phyloP scores from a whole-genome alignment of 768 basidiomycete genomes.

The Boletales sp. region DNA sequence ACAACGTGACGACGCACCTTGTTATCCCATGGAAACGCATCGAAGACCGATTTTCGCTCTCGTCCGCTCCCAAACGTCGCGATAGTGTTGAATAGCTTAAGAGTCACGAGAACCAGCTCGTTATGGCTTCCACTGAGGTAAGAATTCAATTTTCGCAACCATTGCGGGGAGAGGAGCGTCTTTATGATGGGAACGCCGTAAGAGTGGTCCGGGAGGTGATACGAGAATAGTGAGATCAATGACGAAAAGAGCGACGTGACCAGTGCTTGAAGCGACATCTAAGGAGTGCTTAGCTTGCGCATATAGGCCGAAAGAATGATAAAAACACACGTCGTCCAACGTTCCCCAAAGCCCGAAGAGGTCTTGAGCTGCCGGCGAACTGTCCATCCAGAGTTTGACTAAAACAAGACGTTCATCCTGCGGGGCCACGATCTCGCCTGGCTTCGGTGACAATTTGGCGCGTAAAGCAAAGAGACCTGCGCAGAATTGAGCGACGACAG shows the following conservation, averaged over 20 bases:
- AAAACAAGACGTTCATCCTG: conserved; percentile 61
- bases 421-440: conserved; percentile 46
- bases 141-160: conserved; percentile 54
- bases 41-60: conserved; percentile 59
- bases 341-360: conserved; percentile 63
- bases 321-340: conserved; percentile 43
- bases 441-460: conserved; percentile 49
- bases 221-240: conserved; percentile 58
- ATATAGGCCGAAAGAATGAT: conserved; percentile 13
- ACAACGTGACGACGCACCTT: conserved; percentile 44
- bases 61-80: conserved; percentile 62
- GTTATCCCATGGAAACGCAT: conserved; percentile 74
- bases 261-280: conserved; percentile 42
- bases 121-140: conserved; percentile 61
- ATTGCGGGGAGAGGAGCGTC: conserved; percentile 51
- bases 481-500: not conserved
- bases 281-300: conserved; percentile 3
- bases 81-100: conserved; percentile 62
- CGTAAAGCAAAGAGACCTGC: conserved; percentile 51
- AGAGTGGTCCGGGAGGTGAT: conserved; percentile 65
- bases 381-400: conserved; percentile 60
- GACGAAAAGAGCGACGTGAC: conserved; percentile 54
- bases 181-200: conserved; percentile 63
- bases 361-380: conserved; percentile 52
- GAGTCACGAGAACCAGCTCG: conserved; percentile 60